Evolutionary conservation across 2,329 filamentous ascomycete genomes (phyloP).

Genomic region (Verticillium longisporum): DNA sequence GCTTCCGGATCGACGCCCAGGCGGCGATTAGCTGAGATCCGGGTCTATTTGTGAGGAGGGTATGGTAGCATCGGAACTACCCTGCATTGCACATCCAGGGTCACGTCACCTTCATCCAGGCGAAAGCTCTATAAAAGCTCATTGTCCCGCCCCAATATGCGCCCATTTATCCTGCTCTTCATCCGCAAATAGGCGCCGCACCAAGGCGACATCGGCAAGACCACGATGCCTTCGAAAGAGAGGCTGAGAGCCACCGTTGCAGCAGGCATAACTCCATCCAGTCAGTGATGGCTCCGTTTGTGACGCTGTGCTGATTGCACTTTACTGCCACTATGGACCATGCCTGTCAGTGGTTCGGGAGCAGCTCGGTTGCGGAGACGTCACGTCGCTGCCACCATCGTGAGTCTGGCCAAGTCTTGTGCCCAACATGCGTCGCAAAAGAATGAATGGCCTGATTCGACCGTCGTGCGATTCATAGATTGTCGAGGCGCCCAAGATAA

Average conservation of each 20-base stretch:
- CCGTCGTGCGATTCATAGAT: too few relatives aligned
- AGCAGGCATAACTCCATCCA: background rate
- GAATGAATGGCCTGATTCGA: background rate
- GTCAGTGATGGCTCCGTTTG: background rate
- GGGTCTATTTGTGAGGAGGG: background rate
- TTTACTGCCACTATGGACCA: background rate
- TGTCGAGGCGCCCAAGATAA: background rate
- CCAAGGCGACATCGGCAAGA: background rate
- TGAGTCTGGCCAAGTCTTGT: background rate
- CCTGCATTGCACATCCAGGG: background rate
- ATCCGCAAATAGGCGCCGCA: constrained; percentile 30
- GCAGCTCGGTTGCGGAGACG: background rate
- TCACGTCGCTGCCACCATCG: background rate
- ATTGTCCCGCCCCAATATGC: constrained; percentile 29
- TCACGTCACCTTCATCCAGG: constrained; percentile 1
- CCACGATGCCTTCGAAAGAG: background rate
- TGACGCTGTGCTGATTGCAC: background rate
- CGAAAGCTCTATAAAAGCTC: constrained; percentile 17
- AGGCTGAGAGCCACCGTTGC: background rate
- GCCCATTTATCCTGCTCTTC: constrained; percentile 36
- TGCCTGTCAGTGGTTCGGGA: background rate
- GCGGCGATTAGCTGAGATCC: background rate
- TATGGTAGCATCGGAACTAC: background rate
- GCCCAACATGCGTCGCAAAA: background rate
- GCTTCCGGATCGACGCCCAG: background rate